Evolutionary conservation across 129 eudicot species (phyloP).

Genomic region (Ambrosia trifida): DNA sequence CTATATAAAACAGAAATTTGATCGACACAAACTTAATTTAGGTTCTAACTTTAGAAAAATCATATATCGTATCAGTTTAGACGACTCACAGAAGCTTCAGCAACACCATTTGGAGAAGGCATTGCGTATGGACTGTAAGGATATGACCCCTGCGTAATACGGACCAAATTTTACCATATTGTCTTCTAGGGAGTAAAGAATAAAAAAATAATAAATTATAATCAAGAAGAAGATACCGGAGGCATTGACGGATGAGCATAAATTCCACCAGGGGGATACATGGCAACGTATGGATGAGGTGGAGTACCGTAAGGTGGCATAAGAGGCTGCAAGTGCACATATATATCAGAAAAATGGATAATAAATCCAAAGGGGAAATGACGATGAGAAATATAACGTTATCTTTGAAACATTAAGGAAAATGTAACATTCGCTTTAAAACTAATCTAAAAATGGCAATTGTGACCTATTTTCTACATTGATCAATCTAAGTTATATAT

Average conservation of each 20-base stretch:
- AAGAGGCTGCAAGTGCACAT: conserved; percentile 61
- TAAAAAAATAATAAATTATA: conserved; percentile 3
- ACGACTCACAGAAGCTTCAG: conserved; percentile 94
- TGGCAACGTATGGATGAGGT: conserved; percentile 97
- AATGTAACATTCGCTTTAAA: not conserved
- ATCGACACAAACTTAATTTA: not conserved
- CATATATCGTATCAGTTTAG: not conserved
- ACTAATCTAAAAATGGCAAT: not conserved
- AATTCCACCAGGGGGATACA: conserved; percentile 99
- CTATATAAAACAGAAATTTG: conserved; percentile 40
- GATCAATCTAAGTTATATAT: not conserved
- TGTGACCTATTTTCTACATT: not conserved
- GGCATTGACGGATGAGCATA: conserved; percentile 97
- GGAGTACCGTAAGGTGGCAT: conserved; percentile 99
- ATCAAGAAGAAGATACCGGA: conserved; percentile 59
- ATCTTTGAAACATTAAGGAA: conserved; percentile 7
- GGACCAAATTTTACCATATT: not conserved
- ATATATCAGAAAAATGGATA: conserved; percentile 29
- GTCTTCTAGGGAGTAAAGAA: not conserved
- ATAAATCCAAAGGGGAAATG: not conserved
- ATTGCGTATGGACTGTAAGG: conserved; percentile 90
- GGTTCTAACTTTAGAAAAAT: not conserved
- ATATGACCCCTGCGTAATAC: conserved; percentile 74
- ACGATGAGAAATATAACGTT: not conserved
- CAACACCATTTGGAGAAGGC: conserved; percentile 92